Base-by-base conservation (phyloP, 176 grass and related monocot genomes). In the Oryza meyeriana region DNA sequence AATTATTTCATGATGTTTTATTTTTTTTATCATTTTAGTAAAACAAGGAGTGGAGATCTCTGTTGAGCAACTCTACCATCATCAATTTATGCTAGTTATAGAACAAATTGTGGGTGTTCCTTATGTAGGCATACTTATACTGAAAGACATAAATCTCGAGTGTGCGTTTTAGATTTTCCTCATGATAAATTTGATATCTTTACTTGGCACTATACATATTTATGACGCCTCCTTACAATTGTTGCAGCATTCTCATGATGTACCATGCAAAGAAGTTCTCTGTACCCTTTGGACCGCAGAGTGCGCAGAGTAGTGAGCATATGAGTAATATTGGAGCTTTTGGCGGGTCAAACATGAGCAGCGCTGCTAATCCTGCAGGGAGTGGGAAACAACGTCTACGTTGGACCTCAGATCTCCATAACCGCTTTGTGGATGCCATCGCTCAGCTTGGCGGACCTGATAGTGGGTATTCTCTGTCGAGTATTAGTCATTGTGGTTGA, bases 361-460 rank as follows among this genome's bases (percentile, higher is more conserved):
- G 76, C 84, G 69, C 84, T 58, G 57, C 62, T 81, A 93, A 88
- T 86, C 83, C 90, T 72, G 72, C 80, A 72, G 90, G 88, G 14
- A 88, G 57, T 82, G 92, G 90, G 61, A 98, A 98, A 66, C 92
- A 98, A 77, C 81, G 95, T 9, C 59, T 98, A 64, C 77, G 95
- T 65, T 98, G 95, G 95, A 98, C 92, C 52, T 90, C 95, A 36
- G 95, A 98, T 88, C 95, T 98, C 70, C 95, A 98, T 72, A 91
- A 89, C 62, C 92, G 92, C 59, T 98, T 98, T 91, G 95, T 98
- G 81, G 88, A 95, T 95, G 95, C 95, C 45, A 98, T 98, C 7
- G 78, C 90, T 11, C 92, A 98, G 59, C 95, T 98, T 48, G 95
- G 95, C 81, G 95, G 95, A 88, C 92, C 95, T 91, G 95, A 98